Conservation (phyloP, 1,284 basidiomycete species). For the Sanguinoderma infundibulare region DNA sequence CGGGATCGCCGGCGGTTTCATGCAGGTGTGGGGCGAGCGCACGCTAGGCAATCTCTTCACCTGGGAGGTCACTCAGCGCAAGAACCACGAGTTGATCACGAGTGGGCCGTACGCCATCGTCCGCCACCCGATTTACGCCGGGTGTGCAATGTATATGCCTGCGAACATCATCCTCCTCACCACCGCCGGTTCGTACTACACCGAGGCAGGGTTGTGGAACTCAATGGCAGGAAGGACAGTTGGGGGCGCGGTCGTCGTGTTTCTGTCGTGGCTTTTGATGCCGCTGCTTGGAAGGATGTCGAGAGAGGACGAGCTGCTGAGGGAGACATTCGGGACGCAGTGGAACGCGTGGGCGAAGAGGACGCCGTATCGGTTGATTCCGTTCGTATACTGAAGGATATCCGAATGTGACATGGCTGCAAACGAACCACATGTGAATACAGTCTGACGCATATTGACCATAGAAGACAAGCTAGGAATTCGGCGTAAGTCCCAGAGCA, state of each 20-base stretch:
- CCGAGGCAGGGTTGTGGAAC: constrained; percentile 1
- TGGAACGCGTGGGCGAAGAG: no score
- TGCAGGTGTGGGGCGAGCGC: constrained; percentile 12
- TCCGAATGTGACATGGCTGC: no score
- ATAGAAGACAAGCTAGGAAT: no score
- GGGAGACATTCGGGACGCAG: constrained; percentile 16
- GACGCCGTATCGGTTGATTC: constrained; percentile 18
- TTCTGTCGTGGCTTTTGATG: neutral
- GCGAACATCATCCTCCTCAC: constrained; percentile 1
- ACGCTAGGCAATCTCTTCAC: constrained; percentile 17
- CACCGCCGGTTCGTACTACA: neutral
- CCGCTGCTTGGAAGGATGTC: constrained; percentile 2
- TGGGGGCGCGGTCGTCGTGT: neutral
- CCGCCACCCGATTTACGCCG: no score
- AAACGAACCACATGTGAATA: no score
- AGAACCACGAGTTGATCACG: constrained; percentile 20
- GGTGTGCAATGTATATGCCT: neutral
- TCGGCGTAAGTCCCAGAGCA: no score
- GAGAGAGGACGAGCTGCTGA: constrained; percentile 19
- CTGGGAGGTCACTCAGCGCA: constrained; percentile 16
- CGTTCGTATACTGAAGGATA: constrained; percentile 10
- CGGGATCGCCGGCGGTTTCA: neutral
- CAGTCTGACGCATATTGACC: no score
- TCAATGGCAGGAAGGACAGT: neutral
- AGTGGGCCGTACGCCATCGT: constrained; percentile 20